phyloP scores from a whole-genome alignment of 164 flowering plant species.

The Dillenia suffruticosa region DNA sequence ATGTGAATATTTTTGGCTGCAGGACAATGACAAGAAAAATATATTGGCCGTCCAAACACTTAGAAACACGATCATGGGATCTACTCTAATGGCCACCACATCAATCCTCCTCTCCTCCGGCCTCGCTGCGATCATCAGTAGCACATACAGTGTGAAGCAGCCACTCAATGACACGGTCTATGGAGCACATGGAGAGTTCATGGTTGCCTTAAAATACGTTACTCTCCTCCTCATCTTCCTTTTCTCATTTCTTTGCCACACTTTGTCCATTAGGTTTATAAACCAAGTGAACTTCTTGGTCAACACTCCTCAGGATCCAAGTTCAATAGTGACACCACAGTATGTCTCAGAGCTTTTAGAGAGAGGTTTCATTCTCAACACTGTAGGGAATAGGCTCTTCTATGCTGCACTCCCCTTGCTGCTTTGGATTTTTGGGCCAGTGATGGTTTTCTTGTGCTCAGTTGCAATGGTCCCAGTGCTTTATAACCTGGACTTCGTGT shows the following conservation, averaged over 20 bases:
- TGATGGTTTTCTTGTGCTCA: slow-evolving; percentile 49
- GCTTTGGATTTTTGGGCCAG: slow-evolving; percentile 77
- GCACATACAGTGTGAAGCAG: slow-evolving; percentile 63
- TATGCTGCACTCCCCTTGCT: slow-evolving; percentile 51
- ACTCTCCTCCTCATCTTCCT: slow-evolving; percentile 44
- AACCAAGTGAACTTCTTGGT: slow-evolving; percentile 61
- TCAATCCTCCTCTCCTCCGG: slow-evolving; percentile 59
- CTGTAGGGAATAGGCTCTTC: slow-evolving; percentile 58
- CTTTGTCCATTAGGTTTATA: slow-evolving; percentile 54
- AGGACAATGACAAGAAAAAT: slow-evolving; percentile 77
- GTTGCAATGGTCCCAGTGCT: slow-evolving; percentile 46
- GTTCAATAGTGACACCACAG: slow-evolving; percentile 21
- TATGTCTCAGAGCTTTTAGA: slow-evolving; percentile 53
- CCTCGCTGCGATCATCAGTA: slow-evolving; percentile 64
- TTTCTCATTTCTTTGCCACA: slow-evolving; percentile 57
- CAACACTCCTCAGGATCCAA: slow-evolving; percentile 37
- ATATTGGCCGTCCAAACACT: slow-evolving; percentile 65
- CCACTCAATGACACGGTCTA: slow-evolving; percentile 50
- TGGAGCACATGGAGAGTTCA: slow-evolving; percentile 65
- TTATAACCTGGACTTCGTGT: slow-evolving; percentile 53
- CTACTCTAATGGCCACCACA: slow-evolving; percentile 71
- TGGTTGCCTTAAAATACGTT: slow-evolving; percentile 54
- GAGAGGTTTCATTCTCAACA: slow-evolving; percentile 38
- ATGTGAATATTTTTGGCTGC: not conserved
- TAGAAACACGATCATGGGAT: slow-evolving; percentile 66